Conservation (phyloP, 768 basidiomycete species). For the Lactarius evosmus region DNA sequence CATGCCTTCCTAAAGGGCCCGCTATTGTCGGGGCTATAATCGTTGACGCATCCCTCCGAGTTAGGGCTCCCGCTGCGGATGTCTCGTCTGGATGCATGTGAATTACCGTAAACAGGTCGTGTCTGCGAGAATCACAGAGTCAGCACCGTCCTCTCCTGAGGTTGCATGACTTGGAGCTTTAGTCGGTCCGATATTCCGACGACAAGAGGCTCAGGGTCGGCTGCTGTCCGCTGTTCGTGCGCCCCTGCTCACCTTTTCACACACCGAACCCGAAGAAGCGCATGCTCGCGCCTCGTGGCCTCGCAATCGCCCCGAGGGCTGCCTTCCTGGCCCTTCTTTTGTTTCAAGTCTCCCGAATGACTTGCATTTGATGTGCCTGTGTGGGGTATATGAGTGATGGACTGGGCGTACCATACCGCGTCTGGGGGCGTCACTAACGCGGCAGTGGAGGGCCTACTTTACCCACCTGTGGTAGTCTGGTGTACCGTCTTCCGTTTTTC, state of each 20-base stretch:
- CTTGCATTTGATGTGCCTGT: not conserved
- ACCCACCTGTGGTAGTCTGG: too few relatives aligned
- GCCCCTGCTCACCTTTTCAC: not conserved
- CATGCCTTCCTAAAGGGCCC: not conserved
- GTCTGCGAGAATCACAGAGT: not conserved
- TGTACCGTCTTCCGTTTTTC: not conserved
- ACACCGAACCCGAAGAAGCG: not conserved
- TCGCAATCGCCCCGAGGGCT: not conserved
- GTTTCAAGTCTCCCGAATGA: not conserved
- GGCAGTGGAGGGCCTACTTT: too few relatives aligned
- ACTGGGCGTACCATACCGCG: not conserved
- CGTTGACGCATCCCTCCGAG: not conserved
- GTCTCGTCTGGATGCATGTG: not conserved
- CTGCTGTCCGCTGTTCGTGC: not conserved
- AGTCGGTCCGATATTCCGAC: constrained; percentile 34
- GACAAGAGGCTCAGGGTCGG: not conserved
- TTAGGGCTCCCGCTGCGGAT: not conserved
- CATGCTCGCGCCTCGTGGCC: not conserved
- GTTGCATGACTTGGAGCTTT: too few relatives aligned
- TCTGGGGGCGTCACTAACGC: not conserved
- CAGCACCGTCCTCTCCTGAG: not conserved
- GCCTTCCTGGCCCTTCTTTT: not conserved
- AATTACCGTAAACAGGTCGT: not conserved
- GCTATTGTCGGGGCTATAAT: not conserved
- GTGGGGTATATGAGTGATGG: not conserved